These are phyloP conservation scores for Phytophthora meadii DNA, from an alignment of 352 stramenopile genomes.

Conservation along the genomic window DNA sequence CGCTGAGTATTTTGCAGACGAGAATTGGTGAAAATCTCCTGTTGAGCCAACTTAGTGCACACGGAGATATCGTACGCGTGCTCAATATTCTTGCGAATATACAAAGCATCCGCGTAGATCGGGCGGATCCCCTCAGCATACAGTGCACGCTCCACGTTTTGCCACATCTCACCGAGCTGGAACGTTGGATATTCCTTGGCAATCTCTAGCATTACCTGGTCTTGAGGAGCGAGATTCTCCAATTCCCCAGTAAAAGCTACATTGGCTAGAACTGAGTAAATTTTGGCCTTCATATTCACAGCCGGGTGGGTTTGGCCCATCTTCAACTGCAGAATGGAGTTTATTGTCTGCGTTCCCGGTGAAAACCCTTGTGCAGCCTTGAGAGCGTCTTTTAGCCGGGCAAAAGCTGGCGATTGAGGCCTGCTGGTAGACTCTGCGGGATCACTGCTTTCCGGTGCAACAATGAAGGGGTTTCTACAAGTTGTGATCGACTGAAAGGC, in stretches of 20 bases:
- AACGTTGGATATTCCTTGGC: conserved; percentile 80
- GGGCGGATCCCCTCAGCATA: conserved; percentile 68
- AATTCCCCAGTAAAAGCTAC: conserved; percentile 55
- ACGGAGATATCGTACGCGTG: conserved; percentile 73
- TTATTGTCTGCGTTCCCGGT: conserved; percentile 16
- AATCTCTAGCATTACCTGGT: conserved; percentile 76
- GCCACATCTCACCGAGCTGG: conserved; percentile 75
- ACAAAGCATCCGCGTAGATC: conserved; percentile 80
- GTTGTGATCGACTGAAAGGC: conserved; percentile 60
- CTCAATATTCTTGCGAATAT: conserved; percentile 76
- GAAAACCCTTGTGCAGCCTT: conserved; percentile 51
- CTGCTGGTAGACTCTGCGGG: conserved; percentile 19
- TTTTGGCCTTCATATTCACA: conserved; percentile 78
- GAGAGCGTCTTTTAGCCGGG: conserved; percentile 73
- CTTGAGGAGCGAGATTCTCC: conserved; percentile 45
- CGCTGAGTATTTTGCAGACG: conserved; percentile 15
- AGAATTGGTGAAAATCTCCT: conserved; percentile 50
- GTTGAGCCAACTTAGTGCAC: conserved; percentile 67
- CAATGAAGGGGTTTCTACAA: conserved; percentile 52
- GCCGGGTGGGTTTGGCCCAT: conserved; percentile 45
- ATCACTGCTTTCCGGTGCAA: conserved; percentile 35
- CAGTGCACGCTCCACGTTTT: conserved; percentile 68
- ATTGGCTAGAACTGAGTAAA: conserved; percentile 72
- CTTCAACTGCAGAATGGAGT: conserved; percentile 42
- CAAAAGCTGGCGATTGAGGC: conserved; percentile 70